Percentiles rank a stretch among this genome's conserved stretches.
Evolutionary conservation across 768 basidiomycete species (phyloP).

Genomic region (button mushroom (Agaricus bisporus)): DNA sequence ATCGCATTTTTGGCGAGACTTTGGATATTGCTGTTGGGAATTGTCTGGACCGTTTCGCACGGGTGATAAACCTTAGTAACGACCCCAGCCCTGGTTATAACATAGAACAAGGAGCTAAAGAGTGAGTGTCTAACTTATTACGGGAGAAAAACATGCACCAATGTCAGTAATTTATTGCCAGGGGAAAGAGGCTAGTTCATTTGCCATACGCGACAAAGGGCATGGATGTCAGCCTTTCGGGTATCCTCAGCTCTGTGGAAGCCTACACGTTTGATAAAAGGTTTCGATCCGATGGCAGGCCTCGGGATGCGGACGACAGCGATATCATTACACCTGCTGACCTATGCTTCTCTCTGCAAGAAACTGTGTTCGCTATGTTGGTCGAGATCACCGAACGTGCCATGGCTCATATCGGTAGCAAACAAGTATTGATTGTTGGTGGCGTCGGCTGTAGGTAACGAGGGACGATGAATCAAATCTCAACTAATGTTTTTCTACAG

Average conservation of each 20-base stretch:
- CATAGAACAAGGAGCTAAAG: constrained; percentile 93
- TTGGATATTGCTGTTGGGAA: constrained; percentile 99
- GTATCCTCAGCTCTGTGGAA: constrained; percentile 84
- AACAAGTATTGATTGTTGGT: constrained; percentile 94
- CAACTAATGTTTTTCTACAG: constrained; percentile 31
- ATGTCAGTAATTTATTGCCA: constrained; percentile 21
- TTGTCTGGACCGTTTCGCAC: constrained; percentile 94
- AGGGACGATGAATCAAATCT: background rate
- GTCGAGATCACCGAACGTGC: constrained; percentile 99
- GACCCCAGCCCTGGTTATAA: constrained; percentile 97
- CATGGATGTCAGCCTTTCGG: constrained; percentile 97
- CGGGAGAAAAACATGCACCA: background rate
- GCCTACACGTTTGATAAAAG: constrained; percentile 82
- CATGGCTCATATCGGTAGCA: constrained; percentile 97
- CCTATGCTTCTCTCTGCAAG: constrained; percentile 94
- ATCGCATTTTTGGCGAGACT: constrained; percentile 98
- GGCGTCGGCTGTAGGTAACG: constrained; percentile 92
- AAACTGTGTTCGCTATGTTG: constrained; percentile 96
- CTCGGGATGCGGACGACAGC: constrained; percentile 35
- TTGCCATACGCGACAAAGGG: constrained; percentile 97
- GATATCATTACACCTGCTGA: constrained; percentile 93
- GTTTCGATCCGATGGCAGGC: constrained; percentile 47
- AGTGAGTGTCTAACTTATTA: constrained; percentile 38
- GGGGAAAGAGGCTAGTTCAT: constrained; percentile 76
- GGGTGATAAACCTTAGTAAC: constrained; percentile 90